Conservation (phyloP, 805 yeast species). For the Candida piceae region DNA sequence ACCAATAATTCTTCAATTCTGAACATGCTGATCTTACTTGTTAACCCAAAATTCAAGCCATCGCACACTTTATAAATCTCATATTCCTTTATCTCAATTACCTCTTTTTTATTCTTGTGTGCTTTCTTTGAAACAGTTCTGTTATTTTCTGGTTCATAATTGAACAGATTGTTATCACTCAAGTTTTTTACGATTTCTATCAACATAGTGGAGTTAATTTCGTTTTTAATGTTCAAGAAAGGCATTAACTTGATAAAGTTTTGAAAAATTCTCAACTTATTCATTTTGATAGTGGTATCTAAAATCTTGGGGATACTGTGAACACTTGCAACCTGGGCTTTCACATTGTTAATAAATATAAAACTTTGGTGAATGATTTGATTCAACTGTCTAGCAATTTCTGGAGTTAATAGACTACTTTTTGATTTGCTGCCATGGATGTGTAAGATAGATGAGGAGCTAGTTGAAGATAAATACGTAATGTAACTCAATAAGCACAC, state of each 20-base stretch:
- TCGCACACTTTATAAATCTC: conserved; percentile 34
- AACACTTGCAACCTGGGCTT: conserved; percentile 16
- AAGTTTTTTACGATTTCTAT: conserved; percentile 31
- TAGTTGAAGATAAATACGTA: conserved; percentile 43
- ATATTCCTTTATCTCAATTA: conserved; percentile 16
- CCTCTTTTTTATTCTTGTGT: conserved; percentile 8
- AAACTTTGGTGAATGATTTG: conserved; percentile 29
- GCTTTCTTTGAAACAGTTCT: conserved; percentile 3
- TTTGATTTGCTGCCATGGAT: conserved; percentile 22
- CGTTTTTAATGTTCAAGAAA: conserved; percentile 26
- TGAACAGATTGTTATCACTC: conserved; percentile 19
- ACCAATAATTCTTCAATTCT: conserved; percentile 29
- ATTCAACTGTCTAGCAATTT: conserved; percentile 26
- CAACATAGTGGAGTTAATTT: conserved; percentile 28
- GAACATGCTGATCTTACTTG: conserved; percentile 34
- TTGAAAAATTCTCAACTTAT: conserved; percentile 29
- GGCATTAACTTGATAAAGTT: conserved; percentile 30
- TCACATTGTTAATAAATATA: conserved; percentile 23
- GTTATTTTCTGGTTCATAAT: conserved; percentile 9
- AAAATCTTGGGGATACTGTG: conserved; percentile 15
- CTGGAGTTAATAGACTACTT: conserved; percentile 28
- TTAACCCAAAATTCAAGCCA: conserved; percentile 37
- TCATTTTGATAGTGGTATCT: conserved; percentile 21
- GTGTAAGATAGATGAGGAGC: conserved; percentile 27
- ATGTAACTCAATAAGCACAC: conserved; percentile 53